A percentile compares a stretch with the other conserved stretches of the same genome.
phyloP scores from a whole-genome alignment of 371 early-diverging fungal species.

The Apophysomyces elegans region DNA sequence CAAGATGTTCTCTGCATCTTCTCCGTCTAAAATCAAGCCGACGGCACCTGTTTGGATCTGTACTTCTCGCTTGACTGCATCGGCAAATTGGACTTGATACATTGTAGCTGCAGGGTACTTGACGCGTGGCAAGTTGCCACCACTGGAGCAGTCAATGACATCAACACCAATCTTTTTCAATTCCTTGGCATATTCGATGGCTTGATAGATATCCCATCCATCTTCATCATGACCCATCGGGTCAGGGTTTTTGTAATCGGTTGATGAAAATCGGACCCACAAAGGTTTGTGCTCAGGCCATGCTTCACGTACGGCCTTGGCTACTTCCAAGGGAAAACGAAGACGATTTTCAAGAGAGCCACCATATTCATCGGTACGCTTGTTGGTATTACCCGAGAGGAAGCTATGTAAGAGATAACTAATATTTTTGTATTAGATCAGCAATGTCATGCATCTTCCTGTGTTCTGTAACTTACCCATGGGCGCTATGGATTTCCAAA shows the following conservation, averaged over 20 bases:
- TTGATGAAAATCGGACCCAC: conserved; percentile 71
- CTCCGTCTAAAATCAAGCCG: conserved; percentile 62
- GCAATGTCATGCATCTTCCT: conserved; percentile 55
- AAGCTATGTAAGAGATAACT: conserved; percentile 67
- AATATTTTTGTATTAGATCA: conserved; percentile 48
- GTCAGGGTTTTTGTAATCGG: conserved; percentile 53
- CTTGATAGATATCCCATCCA: conserved; percentile 72
- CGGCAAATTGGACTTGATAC: conserved; percentile 75
- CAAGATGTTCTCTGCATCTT: conserved; percentile 69
- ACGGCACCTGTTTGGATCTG: conserved; percentile 64
- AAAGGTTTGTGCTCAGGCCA: conserved; percentile 76
- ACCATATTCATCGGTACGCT: conserved; percentile 84
- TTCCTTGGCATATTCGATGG: conserved; percentile 56
- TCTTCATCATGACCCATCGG: conserved; percentile 30
- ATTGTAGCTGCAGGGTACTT: conserved; percentile 13
- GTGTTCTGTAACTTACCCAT: conserved; percentile 59
- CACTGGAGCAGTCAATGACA: conserved; percentile 70
- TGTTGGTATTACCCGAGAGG: conserved; percentile 72
- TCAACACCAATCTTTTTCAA: conserved; percentile 73
- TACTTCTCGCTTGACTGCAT: conserved; percentile 55
- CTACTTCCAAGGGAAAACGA: conserved; percentile 65
- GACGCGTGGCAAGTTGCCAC: conserved; percentile 43
- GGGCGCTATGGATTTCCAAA: conserved; percentile 79
- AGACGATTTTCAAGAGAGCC: conserved; percentile 79
- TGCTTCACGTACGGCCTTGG: conserved; percentile 51